Evolutionary conservation across 345 rosid genomes (phyloP).

Genomic region (Eucalyptus decipiens): DNA sequence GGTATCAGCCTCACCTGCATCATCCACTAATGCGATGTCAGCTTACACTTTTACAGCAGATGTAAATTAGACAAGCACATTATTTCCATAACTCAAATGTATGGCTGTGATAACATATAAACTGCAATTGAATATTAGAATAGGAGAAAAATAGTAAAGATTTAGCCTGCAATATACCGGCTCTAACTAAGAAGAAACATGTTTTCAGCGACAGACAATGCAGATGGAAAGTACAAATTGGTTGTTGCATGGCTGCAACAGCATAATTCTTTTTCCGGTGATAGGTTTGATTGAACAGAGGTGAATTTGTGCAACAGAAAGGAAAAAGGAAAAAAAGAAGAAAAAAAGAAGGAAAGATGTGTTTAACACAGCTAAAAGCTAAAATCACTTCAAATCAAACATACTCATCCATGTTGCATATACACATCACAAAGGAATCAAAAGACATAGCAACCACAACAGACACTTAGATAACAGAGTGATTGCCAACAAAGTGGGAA

Average conservation of each 20-base stretch:
- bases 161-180: background rate
- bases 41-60: background rate
- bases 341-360: background rate
- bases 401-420: background rate
- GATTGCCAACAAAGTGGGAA: background rate
- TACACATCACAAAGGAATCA: background rate
- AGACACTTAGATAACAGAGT: background rate
- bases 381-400: background rate
- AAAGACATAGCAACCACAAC: background rate
- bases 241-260: background rate
- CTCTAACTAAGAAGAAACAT: background rate
- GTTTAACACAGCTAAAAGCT: background rate
- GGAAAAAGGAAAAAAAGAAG: background rate
- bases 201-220: background rate
- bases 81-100: background rate
- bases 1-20: slow-evolving; percentile 20
- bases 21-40: background rate
- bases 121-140: background rate
- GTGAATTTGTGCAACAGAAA: background rate
- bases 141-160: background rate
- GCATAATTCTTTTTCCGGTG: background rate
- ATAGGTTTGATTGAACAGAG: background rate
- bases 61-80: background rate
- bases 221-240: background rate
- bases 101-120: background rate